phyloP scores from a whole-genome alignment of 2,329 filamentous ascomycete species.

The Xylariaceae sp. region DNA sequence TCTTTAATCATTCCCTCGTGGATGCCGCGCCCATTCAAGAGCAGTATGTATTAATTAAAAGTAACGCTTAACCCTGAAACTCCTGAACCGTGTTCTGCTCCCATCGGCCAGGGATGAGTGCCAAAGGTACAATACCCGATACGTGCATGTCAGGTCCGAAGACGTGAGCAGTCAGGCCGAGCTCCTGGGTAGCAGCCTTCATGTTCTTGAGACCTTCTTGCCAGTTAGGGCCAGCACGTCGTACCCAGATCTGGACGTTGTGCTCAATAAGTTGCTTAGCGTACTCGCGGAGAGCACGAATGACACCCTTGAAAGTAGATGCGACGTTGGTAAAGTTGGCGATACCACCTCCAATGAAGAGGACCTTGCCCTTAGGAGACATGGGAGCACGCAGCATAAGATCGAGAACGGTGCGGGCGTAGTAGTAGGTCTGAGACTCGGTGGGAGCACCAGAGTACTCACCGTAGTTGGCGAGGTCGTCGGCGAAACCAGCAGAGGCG shows the following conservation, averaged over 20 bases:
- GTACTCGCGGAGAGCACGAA: slow-evolving; percentile 88
- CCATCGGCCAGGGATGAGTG: slow-evolving; percentile 63
- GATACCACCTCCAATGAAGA: slow-evolving; percentile 99
- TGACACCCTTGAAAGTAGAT: slow-evolving; percentile 99
- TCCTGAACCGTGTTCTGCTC: slow-evolving; percentile 57
- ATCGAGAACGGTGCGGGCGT: slow-evolving; percentile 93
- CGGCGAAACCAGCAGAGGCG: slow-evolving; percentile 88
- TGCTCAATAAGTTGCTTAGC: slow-evolving; percentile 83
- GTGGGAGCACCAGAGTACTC: slow-evolving; percentile 99
- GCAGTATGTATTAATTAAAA: slow-evolving; percentile 13
- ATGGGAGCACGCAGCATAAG: slow-evolving; percentile 90
- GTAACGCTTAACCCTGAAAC: slow-evolving; percentile 48
- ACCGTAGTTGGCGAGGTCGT: slow-evolving; percentile 98
- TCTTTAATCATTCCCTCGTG: slow-evolving; percentile 19
- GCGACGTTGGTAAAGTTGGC: slow-evolving; percentile 99
- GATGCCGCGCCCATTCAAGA: slow-evolving; percentile 8
- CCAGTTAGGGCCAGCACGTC: slow-evolving; percentile 90
- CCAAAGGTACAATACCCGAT: slow-evolving; percentile 90
- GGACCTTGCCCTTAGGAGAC: slow-evolving; percentile 87
- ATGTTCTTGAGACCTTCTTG: slow-evolving; percentile 99
- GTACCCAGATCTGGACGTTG: slow-evolving; percentile 97
- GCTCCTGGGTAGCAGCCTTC: slow-evolving; percentile 90
- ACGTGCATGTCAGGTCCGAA: slow-evolving; percentile 86
- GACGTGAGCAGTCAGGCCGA: slow-evolving; percentile 67
- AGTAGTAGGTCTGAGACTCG: slow-evolving; percentile 99